A percentile compares a stretch with the other conserved stretches of the same genome.
These are phyloP conservation scores for Clitopilus hobsonii DNA, from an alignment of 768 basidiomycete genomes.

Conservation along the genomic window DNA sequence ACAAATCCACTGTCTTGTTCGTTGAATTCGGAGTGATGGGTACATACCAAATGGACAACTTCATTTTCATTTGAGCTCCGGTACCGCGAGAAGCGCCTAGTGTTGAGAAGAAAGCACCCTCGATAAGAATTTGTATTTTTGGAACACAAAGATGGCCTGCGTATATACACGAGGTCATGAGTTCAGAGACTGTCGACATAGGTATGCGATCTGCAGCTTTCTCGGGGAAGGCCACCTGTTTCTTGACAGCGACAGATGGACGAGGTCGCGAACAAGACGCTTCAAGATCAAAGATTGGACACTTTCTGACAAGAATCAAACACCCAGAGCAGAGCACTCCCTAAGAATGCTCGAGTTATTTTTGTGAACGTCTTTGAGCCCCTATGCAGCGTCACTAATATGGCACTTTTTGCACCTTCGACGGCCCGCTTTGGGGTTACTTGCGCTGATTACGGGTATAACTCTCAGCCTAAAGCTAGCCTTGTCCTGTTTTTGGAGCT, in stretches of 20 bases:
- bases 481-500: not conserved
- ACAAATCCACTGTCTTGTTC: constrained; percentile 65
- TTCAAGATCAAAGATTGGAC: not conserved
- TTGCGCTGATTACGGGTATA: too few species aligned
- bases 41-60: too few species aligned
- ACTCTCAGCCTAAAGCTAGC: too few species aligned
- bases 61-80: too few species aligned
- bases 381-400: too few species aligned
- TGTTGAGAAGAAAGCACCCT: too few species aligned
- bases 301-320: not conserved
- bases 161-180: not conserved
- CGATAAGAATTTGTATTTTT: constrained; percentile 57
- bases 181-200: not conserved
- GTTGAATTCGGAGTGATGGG: constrained; percentile 57
- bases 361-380: too few species aligned
- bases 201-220: not conserved
- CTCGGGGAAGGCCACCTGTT: not conserved
- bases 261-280: not conserved
- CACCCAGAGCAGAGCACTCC: too few species aligned
- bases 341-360: too few species aligned
- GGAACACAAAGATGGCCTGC: not conserved
- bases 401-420: too few species aligned
- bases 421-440: too few species aligned
- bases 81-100: too few species aligned
- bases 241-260: not conserved